These are phyloP conservation scores for Limnanthes douglasii DNA, from an alignment of 345 rosid species.

Conservation along the genomic window DNA sequence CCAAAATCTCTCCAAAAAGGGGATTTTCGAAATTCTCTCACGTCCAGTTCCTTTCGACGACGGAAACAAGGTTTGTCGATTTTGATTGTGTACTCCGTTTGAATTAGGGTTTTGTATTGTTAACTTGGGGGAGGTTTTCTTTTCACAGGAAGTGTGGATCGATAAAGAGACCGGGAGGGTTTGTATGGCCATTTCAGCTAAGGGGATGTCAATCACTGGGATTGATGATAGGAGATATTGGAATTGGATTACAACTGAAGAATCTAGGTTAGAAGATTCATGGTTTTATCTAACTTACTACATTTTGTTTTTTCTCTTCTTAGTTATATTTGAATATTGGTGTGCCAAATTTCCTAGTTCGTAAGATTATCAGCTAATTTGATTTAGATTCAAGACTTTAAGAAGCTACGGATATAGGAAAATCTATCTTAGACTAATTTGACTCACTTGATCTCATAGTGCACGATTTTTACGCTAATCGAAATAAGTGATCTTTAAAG, in stretches of 20 bases:
- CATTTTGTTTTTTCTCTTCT: no score
- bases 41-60: constrained; percentile 59
- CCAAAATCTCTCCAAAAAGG: constrained; percentile 50
- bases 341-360: no score
- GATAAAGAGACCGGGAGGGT: constrained; percentile 83
- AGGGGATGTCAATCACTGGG: constrained; percentile 85
- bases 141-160: constrained; percentile 70
- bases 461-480: no score
- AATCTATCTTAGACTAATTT: no score
- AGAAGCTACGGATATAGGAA: no score
- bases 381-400: no score
- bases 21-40: constrained; percentile 74
- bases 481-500: no score
- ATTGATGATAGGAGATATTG: constrained; percentile 93
- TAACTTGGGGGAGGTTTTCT: neutral
- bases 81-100: constrained; percentile 1
- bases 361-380: no score
- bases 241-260: constrained; percentile 90
- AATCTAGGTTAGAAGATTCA: constrained; percentile 80
- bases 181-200: constrained; percentile 79
- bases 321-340: no score
- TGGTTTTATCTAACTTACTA: no score
- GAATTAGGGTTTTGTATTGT: neutral
- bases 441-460: no score
- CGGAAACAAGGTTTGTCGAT: constrained; percentile 44